Base-by-base conservation (phyloP, 164 flowering plant genomes). In the Cinnamomum chago region DNA sequence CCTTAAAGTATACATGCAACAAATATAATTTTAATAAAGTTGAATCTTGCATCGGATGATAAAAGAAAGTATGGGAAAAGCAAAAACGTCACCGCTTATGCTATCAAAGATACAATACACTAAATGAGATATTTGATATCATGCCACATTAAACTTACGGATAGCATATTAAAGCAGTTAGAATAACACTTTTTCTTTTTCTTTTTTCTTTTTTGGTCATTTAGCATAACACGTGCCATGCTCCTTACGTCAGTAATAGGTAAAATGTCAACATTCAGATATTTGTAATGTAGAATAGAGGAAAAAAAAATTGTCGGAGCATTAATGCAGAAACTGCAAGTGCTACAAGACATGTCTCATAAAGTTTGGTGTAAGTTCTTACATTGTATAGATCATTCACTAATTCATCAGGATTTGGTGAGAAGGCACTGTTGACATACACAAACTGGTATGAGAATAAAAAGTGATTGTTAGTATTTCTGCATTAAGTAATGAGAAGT, bases 381-480 rank as follows among this genome's bases (percentile, higher is more conserved):
- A 92, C 98, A 75, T 91, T 86, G 64, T 84, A 95, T 3, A 95
- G 87, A 84, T 93, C 98, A 35, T 81, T 83, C 70, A 95, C 92
- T 77, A 84, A 76, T 85, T 95, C 97, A 82, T 93, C 98, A 14
- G 98, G 97, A 76, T 90, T 93, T 4, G 98, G 99, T 7, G 97
- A 93, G 79, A 95, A 93, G 40, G 99, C 96, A 81, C 97, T 93
- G 87, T 93, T 93, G 64, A 95, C 90, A 75, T 91, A 95, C 35
- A 95, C 97, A 86, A 95, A 95, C 94, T 92, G 81, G 33, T 25
- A 70, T 65, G 27, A 3, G 40, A 73, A 50, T 1, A 13, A 67
- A 58, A 64, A 70, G 5, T 28, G 14, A 40, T 40, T 5, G 23
- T 81, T 33, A 78, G 72, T 60, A 69, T 65, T 30, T 33, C 27